Percentiles rank a stretch among this genome's conserved stretches.
These are phyloP conservation scores for Hymenotorrendiella dingleyae DNA, from an alignment of 2,329 filamentous ascomycete species.

Conservation along the genomic window DNA sequence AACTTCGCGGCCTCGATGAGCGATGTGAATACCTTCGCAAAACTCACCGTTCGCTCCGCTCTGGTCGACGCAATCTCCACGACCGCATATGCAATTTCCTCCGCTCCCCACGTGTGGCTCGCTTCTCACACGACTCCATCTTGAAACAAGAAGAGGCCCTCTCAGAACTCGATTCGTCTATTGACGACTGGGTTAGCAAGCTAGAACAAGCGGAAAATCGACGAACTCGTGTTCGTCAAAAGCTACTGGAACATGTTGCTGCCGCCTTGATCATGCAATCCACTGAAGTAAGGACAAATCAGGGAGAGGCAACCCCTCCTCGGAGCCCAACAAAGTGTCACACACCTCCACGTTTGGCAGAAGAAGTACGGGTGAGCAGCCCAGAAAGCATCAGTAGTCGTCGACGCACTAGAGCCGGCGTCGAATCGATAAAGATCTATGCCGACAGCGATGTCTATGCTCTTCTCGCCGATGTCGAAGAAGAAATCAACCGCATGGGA, in stretches of 20 bases:
- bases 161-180: constrained; percentile 68
- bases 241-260: constrained; percentile 75
- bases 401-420: constrained; percentile 33
- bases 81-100: constrained; percentile 72
- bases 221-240: constrained; percentile 68
- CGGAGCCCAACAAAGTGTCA: constrained; percentile 10
- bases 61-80: constrained; percentile 72
- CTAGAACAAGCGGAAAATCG: constrained; percentile 77
- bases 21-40: constrained; percentile 72
- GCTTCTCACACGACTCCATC: constrained; percentile 68
- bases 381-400: constrained; percentile 12
- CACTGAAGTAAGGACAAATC: constrained; percentile 10
- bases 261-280: constrained; percentile 52
- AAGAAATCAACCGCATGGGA: constrained; percentile 44
- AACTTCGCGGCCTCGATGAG: constrained; percentile 70
- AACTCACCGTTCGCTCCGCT: constrained; percentile 68
- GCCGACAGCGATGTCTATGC: constrained; percentile 62
- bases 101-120: constrained; percentile 62
- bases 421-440: constrained; percentile 64
- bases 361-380: constrained; percentile 18
- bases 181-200: constrained; percentile 76
- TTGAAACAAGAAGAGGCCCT: constrained; percentile 76
- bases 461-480: constrained; percentile 61
- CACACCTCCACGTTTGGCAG: constrained; percentile 42
- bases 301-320: constrained; percentile 21